Percentiles rank a stretch among this genome's conserved stretches.
phyloP scores from a whole-genome alignment of 2,329 filamentous ascomycete species.

The Penicillium sp. region DNA sequence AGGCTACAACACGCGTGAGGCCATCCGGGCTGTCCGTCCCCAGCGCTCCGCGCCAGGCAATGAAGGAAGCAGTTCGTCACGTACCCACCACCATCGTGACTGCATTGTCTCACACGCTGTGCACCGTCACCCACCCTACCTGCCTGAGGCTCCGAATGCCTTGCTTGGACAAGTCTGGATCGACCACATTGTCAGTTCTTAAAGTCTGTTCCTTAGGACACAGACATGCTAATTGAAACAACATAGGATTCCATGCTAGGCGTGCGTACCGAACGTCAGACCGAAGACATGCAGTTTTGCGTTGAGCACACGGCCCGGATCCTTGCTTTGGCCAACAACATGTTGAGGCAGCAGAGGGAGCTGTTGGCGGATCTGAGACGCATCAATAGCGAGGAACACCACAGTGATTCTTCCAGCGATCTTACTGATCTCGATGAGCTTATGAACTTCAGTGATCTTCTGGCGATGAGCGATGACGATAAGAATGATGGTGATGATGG shows the following conservation, averaged over 20 bases:
- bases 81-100: background rate
- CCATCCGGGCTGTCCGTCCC: too few species aligned
- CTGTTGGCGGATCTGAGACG: background rate
- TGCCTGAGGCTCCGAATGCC: background rate
- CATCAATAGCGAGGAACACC: background rate
- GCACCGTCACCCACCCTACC: background rate
- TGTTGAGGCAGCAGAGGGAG: background rate
- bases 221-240: background rate
- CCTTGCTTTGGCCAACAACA: background rate
- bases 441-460: too few species aligned
- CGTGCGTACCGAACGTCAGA: background rate
- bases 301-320: background rate
- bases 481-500: background rate
- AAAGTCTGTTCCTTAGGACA: too few species aligned
- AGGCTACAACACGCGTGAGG: background rate
- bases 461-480: background rate
- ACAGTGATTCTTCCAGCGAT: background rate
- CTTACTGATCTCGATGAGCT: background rate
- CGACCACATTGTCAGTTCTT: background rate
- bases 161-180: background rate
- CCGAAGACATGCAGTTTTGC: background rate
- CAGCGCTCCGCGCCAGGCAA: background rate
- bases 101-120: background rate
- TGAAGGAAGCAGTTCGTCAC: background rate
- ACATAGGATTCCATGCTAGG: background rate